Conservation (phyloP, 2,329 filamentous ascomycete genomes). For the Metarhizium anisopliae region DNA sequence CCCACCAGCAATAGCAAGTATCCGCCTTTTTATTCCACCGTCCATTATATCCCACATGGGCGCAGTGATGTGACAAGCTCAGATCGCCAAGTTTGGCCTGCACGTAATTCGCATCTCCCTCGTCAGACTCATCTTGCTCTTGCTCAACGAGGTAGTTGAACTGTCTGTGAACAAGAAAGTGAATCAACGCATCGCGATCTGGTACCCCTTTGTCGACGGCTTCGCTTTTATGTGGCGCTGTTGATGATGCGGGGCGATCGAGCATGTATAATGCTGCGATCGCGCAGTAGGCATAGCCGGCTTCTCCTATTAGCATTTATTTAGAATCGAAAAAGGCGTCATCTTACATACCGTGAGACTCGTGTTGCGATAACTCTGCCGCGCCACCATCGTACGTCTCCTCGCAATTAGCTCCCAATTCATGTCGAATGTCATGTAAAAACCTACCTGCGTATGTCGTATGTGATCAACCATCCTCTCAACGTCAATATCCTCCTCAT, state of each 20-base stretch:
- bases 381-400: conserved; percentile 81
- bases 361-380: conserved; percentile 66
- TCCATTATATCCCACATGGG: conserved; percentile 74
- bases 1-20: conserved; percentile 97
- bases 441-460: conserved; percentile 44
- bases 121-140: conserved; percentile 36
- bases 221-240: conserved; percentile 9
- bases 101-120: conserved; percentile 30
- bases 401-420: not conserved
- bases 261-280: conserved; percentile 70
- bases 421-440: not conserved
- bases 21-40: conserved; percentile 86
- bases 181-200: conserved; percentile 22
- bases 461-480: conserved; percentile 63
- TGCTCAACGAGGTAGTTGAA: conserved; percentile 46
- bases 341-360: conserved; percentile 62
- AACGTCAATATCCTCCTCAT: conserved; percentile 63
- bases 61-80: conserved; percentile 20
- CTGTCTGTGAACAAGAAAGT: conserved; percentile 58
- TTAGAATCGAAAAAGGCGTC: not conserved
- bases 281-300: conserved; percentile 86
- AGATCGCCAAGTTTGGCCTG: conserved; percentile 26
- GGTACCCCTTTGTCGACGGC: conserved; percentile 27
- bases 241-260: conserved; percentile 43
- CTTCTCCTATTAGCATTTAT: conserved; percentile 29